These are phyloP conservation scores for Tuber borchii DNA, from an alignment of 495 filamentous ascomycete species.

Conservation along the genomic window DNA sequence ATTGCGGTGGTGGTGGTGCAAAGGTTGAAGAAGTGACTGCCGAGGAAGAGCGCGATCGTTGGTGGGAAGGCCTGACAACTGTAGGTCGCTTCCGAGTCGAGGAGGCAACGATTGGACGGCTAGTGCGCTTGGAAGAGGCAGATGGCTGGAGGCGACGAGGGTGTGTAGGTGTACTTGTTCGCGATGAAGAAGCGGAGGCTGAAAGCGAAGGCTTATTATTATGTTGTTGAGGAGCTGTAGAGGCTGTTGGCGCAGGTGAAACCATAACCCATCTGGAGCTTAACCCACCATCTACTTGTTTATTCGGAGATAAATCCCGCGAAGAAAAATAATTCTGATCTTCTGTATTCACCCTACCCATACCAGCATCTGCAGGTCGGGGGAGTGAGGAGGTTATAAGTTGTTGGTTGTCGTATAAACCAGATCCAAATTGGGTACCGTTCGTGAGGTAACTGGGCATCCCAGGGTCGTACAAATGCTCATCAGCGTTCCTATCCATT, in stretches of 20 bases:
- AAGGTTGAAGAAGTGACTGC: constrained; percentile 6
- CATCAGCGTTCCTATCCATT: constrained; percentile 5
- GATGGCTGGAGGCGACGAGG: constrained; percentile 8
- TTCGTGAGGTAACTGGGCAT: constrained; percentile 13
- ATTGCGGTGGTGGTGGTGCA: constrained; percentile 19
- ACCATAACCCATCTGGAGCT: constrained; percentile 39
- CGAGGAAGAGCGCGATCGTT: constrained; percentile 11
- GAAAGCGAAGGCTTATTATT: constrained; percentile 4
- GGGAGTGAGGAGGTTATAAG: not conserved
- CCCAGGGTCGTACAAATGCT: constrained; percentile 23
- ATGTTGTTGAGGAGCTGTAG: constrained; percentile 25
- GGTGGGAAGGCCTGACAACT: constrained; percentile 17
- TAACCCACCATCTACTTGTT: constrained; percentile 16
- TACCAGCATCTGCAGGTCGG: not conserved
- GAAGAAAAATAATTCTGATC: constrained; percentile 1
- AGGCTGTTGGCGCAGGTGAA: constrained; percentile 28
- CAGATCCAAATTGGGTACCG: constrained; percentile 19
- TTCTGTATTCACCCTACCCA: not conserved
- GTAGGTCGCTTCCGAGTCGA: constrained; percentile 24
- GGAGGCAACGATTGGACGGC: constrained; percentile 22
- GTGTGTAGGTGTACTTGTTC: constrained; percentile 10
- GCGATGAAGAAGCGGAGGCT: constrained; percentile 6
- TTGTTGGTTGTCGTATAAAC: not conserved
- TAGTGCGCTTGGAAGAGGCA: constrained; percentile 13
- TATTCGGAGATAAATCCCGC: constrained; percentile 5